phyloP scores from a whole-genome alignment of 495 filamentous ascomycete species.

The Penicillium herquei region DNA sequence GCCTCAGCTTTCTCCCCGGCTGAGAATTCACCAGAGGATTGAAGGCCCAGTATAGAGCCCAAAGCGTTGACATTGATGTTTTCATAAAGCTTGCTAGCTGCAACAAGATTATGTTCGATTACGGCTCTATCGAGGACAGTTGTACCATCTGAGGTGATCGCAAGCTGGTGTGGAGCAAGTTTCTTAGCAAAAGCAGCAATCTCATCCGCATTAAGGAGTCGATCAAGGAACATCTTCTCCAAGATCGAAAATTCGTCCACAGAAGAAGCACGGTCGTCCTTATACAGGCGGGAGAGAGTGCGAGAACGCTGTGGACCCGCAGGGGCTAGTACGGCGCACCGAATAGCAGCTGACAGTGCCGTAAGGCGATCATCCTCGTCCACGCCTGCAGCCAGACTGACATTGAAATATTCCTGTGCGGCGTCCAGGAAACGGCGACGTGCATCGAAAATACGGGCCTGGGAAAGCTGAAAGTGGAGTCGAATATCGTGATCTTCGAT shows the following conservation, averaged over 20 bases:
- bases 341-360: slow-evolving; percentile 83
- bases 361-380: slow-evolving; percentile 83
- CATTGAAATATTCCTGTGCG: slow-evolving; percentile 77
- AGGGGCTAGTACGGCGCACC: slow-evolving; percentile 89
- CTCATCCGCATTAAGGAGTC: slow-evolving; percentile 74
- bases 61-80: slow-evolving; percentile 84
- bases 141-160: slow-evolving; percentile 79
- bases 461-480: slow-evolving; percentile 83
- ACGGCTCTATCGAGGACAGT: slow-evolving; percentile 95
- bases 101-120: slow-evolving; percentile 92
- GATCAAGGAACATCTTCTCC: slow-evolving; percentile 97
- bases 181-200: slow-evolving; percentile 80
- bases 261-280: slow-evolving; percentile 79
- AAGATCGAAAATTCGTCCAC: slow-evolving; percentile 83
- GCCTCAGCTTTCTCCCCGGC: slow-evolving; percentile 82
- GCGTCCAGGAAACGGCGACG: slow-evolving; percentile 91
- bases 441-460: slow-evolving; percentile 89
- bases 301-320: slow-evolving; percentile 84
- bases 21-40: slow-evolving; percentile 37
- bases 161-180: slow-evolving; percentile 83
- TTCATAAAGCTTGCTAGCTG: slow-evolving; percentile 78
- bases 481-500: slow-evolving; percentile 68
- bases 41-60: slow-evolving; percentile 69
- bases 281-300: slow-evolving; percentile 79
- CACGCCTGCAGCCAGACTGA: slow-evolving; percentile 71